Conservation (phyloP, 2,329 filamentous ascomycete species). For the Cercospora zeae-maydis region DNA sequence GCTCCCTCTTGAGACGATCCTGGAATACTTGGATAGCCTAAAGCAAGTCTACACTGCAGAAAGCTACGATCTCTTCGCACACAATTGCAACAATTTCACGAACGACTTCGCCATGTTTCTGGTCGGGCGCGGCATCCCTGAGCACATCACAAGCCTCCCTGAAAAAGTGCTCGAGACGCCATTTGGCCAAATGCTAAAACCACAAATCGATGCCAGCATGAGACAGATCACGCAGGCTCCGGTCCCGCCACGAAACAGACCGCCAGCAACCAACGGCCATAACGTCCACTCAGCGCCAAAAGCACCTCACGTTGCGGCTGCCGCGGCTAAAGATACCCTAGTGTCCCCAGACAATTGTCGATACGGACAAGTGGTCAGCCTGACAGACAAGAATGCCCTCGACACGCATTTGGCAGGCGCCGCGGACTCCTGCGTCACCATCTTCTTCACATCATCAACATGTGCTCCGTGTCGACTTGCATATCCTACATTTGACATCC, state of each 20-base stretch:
- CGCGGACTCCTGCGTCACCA: slow-evolving; percentile 65
- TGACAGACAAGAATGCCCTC: slow-evolving; percentile 58
- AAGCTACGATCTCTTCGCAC: slow-evolving; percentile 80
- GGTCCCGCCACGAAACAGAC: slow-evolving; percentile 38
- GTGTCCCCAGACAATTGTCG: background rate
- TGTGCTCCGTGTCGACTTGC: slow-evolving; percentile 80
- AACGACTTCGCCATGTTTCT: slow-evolving; percentile 90
- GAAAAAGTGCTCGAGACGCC: slow-evolving; percentile 80
- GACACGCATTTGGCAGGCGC: slow-evolving; percentile 59
- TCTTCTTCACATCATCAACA: slow-evolving; percentile 90
- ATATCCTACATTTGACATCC: slow-evolving; percentile 75
- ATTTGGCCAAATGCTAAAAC: slow-evolving; percentile 81
- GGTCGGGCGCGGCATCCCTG: slow-evolving; percentile 80
- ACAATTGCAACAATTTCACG: slow-evolving; percentile 98
- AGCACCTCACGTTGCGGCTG: background rate
- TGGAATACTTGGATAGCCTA: slow-evolving; percentile 83
- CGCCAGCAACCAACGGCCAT: slow-evolving; percentile 11
- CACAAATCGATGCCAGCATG: slow-evolving; percentile 66
- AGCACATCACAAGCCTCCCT: slow-evolving; percentile 80
- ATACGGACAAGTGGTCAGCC: slow-evolving; percentile 57
- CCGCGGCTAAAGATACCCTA: background rate
- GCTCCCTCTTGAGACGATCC: slow-evolving; percentile 73
- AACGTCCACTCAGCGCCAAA: background rate
- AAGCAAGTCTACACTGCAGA: slow-evolving; percentile 72
- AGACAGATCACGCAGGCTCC: slow-evolving; percentile 60